Base-by-base conservation (phyloP, 352 stramenopile species). In the Blastocystis sp. region DNA sequence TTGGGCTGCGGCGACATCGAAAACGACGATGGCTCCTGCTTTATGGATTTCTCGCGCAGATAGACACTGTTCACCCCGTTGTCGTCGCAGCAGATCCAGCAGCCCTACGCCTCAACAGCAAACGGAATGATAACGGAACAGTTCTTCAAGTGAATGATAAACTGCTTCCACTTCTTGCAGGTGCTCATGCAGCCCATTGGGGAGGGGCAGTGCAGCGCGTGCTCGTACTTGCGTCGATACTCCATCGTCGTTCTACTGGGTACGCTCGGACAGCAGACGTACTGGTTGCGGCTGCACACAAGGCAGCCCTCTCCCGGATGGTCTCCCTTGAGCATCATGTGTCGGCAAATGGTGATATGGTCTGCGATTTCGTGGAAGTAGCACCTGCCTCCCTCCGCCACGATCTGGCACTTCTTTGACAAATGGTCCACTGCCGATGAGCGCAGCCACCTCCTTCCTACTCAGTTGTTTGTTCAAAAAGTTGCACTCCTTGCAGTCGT, bases 331-430 rank as follows among this genome's bases (percentile, higher is more conserved):
- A 79, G 7, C 10, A 79, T 60, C 69, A 79, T 79, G 43, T 79
- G 69, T 64, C 45, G 38, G 62, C 69, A 79, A 38, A 79, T 52
- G 21, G 19, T 40, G 38, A 79, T 60, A 53, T 79, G 69, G 10
- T 79, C 69, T 14, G 34, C 28, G 1, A 79, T 21, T 52, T 79
- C 69, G 53, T 79, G 69, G 38, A 79, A 79, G 69, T 79, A 79
- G 53, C 69, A 79, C 10, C 43, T 17, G 7, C 38, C 40, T 61
- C 21, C 41, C 1, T 34, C 9, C 11, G 1, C 19, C 7, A n/a
- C 2, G 23, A 79, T 79, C 10, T 45, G 7, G 53, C 69, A 79
- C 11, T 14, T 14, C 17, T 52, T 79, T n/a, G 43, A 79, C 10
- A 79, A 45, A 23, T 79, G 69, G 19, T 62, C 43, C 38, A 38